Evolutionary conservation across 768 basidiomycete genomes (phyloP).

Genomic region (Mycena capillaripes): DNA sequence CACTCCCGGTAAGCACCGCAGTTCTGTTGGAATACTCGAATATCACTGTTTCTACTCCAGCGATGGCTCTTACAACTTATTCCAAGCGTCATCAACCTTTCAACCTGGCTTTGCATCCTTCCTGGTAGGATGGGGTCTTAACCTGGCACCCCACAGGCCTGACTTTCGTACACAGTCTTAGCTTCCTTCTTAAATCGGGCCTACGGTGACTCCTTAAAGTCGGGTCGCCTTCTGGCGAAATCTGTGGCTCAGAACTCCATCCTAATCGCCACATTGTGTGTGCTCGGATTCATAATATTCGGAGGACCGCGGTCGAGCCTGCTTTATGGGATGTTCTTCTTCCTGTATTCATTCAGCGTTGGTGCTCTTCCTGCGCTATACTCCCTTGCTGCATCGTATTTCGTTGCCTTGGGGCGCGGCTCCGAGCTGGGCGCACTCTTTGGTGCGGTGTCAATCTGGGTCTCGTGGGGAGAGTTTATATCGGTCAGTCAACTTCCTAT

Average conservation of each 20-base stretch:
- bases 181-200: neutral
- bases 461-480: neutral
- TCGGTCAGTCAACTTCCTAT: conserved; percentile 3
- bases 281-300: conserved; percentile 14
- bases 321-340: conserved; percentile 16
- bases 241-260: conserved; percentile 17
- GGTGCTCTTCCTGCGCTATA: conserved; percentile 25
- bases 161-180: neutral
- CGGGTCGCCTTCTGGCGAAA: neutral
- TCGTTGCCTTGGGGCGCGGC: neutral
- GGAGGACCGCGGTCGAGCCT: neutral
- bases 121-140: neutral
- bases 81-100: neutral
- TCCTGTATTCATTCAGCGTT: conserved; percentile 11
- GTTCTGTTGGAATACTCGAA: neutral
- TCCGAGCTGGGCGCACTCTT: conserved; percentile 17
- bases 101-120: neutral
- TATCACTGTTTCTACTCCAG: neutral
- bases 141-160: too few relatives aligned
- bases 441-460: conserved; percentile 24
- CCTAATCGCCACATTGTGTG: neutral
- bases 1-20: conserved; percentile 2
- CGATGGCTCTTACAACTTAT: conserved; percentile 2
- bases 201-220: conserved; percentile 6
- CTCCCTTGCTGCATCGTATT: conserved; percentile 21